Percentiles rank a stretch among this genome's conserved stretches.
phyloP scores from a whole-genome alignment of 495 filamentous ascomycete species.

The Tuber aestivum region DNA sequence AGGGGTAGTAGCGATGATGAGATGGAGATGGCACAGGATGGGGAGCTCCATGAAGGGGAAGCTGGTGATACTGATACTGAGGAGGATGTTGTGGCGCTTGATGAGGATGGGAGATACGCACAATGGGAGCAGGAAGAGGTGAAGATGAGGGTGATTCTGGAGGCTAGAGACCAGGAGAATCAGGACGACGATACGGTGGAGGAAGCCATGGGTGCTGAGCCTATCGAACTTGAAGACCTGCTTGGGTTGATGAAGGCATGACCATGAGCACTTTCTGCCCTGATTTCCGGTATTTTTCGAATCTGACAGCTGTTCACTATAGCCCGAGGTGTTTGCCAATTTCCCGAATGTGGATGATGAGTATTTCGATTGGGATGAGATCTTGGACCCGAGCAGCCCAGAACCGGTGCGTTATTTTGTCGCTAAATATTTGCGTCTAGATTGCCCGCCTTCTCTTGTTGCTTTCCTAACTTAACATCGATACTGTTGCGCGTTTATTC shows the following conservation, averaged over 20 bases:
- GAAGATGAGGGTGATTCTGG: too few species aligned
- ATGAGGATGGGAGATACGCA: neutral
- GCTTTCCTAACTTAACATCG: neutral
- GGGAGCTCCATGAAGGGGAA: too few species aligned
- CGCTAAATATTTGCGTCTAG: neutral
- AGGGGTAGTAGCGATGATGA: neutral
- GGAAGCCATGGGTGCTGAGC: neutral
- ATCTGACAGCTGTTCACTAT: neutral
- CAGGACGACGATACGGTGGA: neutral
- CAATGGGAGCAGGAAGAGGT: neutral
- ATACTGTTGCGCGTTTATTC: neutral
- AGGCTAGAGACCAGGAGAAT: neutral
- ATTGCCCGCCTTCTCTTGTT: neutral
- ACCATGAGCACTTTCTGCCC: too few species aligned
- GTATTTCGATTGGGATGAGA: neutral
- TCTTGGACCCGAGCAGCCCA: neutral
- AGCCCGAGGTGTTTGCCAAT: neutral
- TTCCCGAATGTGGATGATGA: neutral
- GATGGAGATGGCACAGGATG: neutral
- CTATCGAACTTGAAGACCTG: neutral
- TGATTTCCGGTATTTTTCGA: neutral
- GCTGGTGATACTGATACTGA: neutral
- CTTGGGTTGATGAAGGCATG: neutral
- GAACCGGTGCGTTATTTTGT: neutral
- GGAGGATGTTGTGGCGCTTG: neutral